These are phyloP conservation scores for Balamuthia mandrillaris DNA, from an alignment of 208 protist genomes.

Conservation along the genomic window DNA sequence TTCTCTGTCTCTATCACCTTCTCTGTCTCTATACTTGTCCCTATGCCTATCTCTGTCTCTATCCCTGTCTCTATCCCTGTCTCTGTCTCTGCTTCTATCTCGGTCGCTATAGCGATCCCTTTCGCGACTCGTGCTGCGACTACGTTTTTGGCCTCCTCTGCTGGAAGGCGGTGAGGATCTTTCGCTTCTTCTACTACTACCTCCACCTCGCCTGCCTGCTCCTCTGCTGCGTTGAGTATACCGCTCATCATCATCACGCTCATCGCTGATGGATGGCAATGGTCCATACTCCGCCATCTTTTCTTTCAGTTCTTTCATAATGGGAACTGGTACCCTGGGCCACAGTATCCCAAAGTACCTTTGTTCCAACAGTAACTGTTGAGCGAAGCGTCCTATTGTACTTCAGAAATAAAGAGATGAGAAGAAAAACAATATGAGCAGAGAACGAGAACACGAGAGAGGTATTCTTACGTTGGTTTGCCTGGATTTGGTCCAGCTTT, in stretches of 20 bases:
- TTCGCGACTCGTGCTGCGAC: neutral
- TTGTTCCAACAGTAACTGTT: slow-evolving; percentile 36
- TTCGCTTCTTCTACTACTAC: too few relatives aligned
- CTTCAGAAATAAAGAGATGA: neutral
- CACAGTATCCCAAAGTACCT: slow-evolving; percentile 45
- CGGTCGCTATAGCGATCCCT: too few relatives aligned
- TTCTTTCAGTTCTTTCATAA: slow-evolving; percentile 45
- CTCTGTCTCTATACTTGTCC: neutral
- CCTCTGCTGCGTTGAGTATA: too few relatives aligned
- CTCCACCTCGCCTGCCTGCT: neutral
- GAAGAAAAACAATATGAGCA: neutral
- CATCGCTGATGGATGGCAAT: neutral
- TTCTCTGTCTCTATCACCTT: too few relatives aligned
- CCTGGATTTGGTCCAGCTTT: neutral
- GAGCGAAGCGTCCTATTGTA: slow-evolving; percentile 40
- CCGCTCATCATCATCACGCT: neutral
- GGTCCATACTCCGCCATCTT: slow-evolving; percentile 34
- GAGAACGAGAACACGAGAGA: neutral
- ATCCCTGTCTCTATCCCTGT: neutral
- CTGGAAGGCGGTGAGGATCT: too few relatives aligned
- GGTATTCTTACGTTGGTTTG: neutral
- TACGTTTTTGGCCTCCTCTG: neutral
- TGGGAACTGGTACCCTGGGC: slow-evolving; percentile 52
- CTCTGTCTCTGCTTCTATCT: too few relatives aligned
- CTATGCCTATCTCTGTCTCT: neutral